Base-by-base conservation (phyloP, 2,329 filamentous ascomycete species). In the Diaporthe ilicicola region DNA sequence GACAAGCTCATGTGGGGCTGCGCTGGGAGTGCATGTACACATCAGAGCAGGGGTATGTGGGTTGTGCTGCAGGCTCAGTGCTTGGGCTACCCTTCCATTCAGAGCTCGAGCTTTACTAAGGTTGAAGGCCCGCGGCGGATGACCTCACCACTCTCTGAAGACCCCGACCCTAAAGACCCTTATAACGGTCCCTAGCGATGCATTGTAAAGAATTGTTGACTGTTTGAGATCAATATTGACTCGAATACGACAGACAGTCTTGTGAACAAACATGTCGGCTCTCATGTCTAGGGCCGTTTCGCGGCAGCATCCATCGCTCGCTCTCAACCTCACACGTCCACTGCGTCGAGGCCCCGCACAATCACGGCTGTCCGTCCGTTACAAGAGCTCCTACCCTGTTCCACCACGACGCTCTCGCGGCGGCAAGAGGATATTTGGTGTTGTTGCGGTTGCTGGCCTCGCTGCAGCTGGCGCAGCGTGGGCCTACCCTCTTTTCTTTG, bases 31-130 rank as follows among this genome's bases (percentile, higher is more conserved):
- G 39, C 56, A 34, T 44, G 42, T 24, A 34, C 37, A 34, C 37
- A 24, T 34, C 22, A 3, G 34, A 48, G 17, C 59, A 62, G 55
- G 50, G 50, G 29, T 48, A 62, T 50, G 48, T 51, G 37, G 27
- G 48, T n/a, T 19, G 44, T 17, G 15, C 39, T 54, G 42, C 50
- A 55, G 50, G 54, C 34, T 22, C 50, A 46, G 27, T 15, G 37
- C 55, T 48, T 29, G 27, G n/a, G 37, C 55, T 48, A 24, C 50
- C 59, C 68, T 67, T 51, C 71, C 71, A 72, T 48, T 68, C 68
- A 71, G 44, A 68, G 71, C 62, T 48, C 44, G 44, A 42, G 62
- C 68, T 72, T 72, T 72, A 72, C 51, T 70, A 72, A 71, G 44
- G 22, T 62, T 48, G 13, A 67, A 19, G 29, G 44, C 39, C 24